phyloP scores from a whole-genome alignment of 805 yeast species.

The Yamadazyma laniorum region DNA sequence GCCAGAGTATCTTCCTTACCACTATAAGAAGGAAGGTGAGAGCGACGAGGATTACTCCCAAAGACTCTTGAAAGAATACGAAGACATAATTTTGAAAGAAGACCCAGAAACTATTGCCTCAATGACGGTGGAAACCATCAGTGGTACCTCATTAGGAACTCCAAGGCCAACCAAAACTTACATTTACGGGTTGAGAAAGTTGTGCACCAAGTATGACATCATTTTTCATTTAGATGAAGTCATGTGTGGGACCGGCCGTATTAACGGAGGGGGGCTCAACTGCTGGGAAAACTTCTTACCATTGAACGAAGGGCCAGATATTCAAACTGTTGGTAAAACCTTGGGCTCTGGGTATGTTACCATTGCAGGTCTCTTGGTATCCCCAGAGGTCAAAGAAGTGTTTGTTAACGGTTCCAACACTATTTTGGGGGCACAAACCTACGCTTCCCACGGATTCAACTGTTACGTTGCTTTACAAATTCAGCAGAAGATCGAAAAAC shows the following conservation, averaged over 20 bases:
- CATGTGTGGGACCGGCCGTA: conserved; percentile 38
- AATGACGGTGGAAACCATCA: conserved; percentile 25
- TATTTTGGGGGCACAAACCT: conserved; percentile 26
- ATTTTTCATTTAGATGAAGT: conserved; percentile 33
- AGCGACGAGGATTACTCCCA: conserved; percentile 20
- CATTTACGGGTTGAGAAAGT: conserved; percentile 25
- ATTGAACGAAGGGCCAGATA: conserved; percentile 26
- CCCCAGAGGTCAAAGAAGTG: conserved; percentile 24
- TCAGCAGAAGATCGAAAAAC: conserved; percentile 28
- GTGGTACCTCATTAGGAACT: conserved; percentile 30
- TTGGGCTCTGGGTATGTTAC: conserved; percentile 32
- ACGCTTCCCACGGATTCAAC: conserved; percentile 26
- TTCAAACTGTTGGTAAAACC: conserved; percentile 32
- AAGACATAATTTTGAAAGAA: conserved; percentile 21
- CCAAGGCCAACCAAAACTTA: conserved; percentile 27
- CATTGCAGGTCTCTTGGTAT: conserved; percentile 29
- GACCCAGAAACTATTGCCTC: conserved; percentile 30
- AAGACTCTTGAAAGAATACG: conserved; percentile 22
- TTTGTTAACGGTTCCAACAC: conserved; percentile 20
- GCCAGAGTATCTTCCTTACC: conserved; percentile 27
- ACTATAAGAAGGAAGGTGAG: conserved; percentile 25
- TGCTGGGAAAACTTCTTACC: conserved; percentile 31
- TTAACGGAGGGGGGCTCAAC: conserved; percentile 25
- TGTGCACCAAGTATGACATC: conserved; percentile 32
- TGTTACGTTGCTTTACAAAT: conserved; percentile 27